Base-by-base conservation (phyloP, 1,139 yeast species). In the Kluyveromyces sp. region DNA sequence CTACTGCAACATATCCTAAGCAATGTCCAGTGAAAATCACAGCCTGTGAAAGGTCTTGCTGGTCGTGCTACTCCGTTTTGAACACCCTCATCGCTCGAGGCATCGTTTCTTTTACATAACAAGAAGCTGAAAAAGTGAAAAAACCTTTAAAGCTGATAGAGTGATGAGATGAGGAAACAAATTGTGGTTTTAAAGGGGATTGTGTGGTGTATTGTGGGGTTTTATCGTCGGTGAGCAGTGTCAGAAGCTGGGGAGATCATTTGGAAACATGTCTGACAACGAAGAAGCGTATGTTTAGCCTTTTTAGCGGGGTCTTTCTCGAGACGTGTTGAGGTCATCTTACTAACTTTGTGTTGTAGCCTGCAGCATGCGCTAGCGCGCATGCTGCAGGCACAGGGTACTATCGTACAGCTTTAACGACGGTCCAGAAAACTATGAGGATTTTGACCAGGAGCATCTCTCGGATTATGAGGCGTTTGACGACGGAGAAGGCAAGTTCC, bases 401-500 rank as follows among this genome's bases (percentile, higher is more conserved):
- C 19, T 12, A 33, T 33, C 20, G 17, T 4, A 29, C 40, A 56
- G 61, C 39, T 84, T 80, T 66, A 82, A 82, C 69, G 94, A 85
- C 49, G 89, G 79, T 49, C 82, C 78, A 53, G 92, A 84, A 63
- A 76, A 84, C 66, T 83, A 68, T 57, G 95, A 83, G 50, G 92
- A 85, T 58, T 84, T 83, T 61, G 94, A 83, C 49, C 86, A 78
- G 48, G 89, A 80, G 51, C 86, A 81, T 57, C 82, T 82, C 63
- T 82, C 92, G 11, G 95, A 84, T 53, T 73, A 69, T 30, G 80
- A 75, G 43, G 70, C 68, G 32, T 67, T 64, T 40, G 78, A 68
- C 36, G 81, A 73, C 46, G 67, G 67, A 18, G 69, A 61, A 26
- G 41, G 41, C 8, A 38, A 38, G 20, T 38, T 38, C 31, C 61